phyloP scores from a whole-genome alignment of 768 basidiomycete genomes.

The Antrodiella citrinella region DNA sequence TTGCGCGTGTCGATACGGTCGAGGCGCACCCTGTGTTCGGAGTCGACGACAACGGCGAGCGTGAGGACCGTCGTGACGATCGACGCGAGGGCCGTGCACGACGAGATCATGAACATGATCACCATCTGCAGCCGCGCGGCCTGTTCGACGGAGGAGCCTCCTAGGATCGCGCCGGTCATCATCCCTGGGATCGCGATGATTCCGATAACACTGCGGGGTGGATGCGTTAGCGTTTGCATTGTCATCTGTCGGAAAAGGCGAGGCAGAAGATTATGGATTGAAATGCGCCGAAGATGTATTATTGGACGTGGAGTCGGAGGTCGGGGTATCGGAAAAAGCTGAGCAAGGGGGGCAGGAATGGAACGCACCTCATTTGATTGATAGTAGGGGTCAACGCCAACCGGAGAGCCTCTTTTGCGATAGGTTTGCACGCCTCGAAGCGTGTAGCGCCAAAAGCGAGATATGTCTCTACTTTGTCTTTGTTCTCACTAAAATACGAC shows the following conservation, averaged over 20 bases:
- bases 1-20: conserved; percentile 46
- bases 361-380: conserved; percentile 71
- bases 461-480: conserved; percentile 79
- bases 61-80: conserved; percentile 56
- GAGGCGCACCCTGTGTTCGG: conserved; percentile 51
- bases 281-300: too few relatives aligned
- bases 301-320: too few relatives aligned
- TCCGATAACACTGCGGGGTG: conserved; percentile 50
- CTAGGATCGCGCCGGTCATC: conserved; percentile 91
- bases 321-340: neutral
- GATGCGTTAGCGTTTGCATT: neutral
- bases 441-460: conserved; percentile 82
- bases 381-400: conserved; percentile 75
- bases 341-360: neutral
- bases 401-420: conserved; percentile 71
- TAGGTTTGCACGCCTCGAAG: conserved; percentile 74
- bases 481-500: conserved; percentile 65
- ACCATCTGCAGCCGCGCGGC: conserved; percentile 87
- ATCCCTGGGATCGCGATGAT: conserved; percentile 81
- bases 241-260: neutral
- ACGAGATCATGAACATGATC: conserved; percentile 90
- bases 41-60: conserved; percentile 58
- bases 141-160: conserved; percentile 76
- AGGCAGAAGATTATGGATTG: too few relatives aligned
- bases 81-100: conserved; percentile 63